Evolutionary conservation across 2,329 filamentous ascomycete species (phyloP).

Genomic region (Ceratocystis cacaofunesta): DNA sequence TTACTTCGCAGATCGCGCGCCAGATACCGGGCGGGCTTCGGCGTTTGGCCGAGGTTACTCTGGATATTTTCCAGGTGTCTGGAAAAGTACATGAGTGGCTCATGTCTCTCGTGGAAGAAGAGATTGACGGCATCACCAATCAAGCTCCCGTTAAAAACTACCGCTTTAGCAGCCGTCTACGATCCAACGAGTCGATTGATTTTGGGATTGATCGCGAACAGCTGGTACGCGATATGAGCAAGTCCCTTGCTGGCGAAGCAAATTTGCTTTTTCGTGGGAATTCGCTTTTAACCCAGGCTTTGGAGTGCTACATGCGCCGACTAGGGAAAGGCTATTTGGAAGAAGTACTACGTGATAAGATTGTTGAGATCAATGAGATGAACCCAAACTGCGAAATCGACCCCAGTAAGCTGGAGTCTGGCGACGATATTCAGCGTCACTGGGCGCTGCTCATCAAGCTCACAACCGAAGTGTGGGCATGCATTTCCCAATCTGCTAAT

Average conservation of each 20-base stretch:
- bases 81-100: constrained; percentile 78
- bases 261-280: constrained; percentile 94
- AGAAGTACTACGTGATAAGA: constrained; percentile 69
- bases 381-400: constrained; percentile 94
- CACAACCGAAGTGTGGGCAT: constrained; percentile 74
- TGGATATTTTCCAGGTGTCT: constrained; percentile 93
- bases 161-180: constrained; percentile 56
- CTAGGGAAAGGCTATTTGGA: constrained; percentile 87
- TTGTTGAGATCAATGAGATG: constrained; percentile 76
- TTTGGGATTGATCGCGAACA: constrained; percentile 51
- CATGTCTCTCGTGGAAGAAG: constrained; percentile 83
- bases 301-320: constrained; percentile 92
- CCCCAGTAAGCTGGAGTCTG: constrained; percentile 54
- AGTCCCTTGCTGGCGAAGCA: constrained; percentile 69
- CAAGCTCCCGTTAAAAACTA: constrained; percentile 61
- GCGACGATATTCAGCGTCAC: constrained; percentile 64
- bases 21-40: constrained; percentile 64
- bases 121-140: constrained; percentile 84
- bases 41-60: constrained; percentile 65
- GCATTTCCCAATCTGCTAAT: constrained; percentile 58
- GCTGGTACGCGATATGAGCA: constrained; percentile 62
- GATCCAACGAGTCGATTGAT: constrained; percentile 54
- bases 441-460: constrained; percentile 64
- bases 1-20: constrained; percentile 73
- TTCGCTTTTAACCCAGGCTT: constrained; percentile 77